Base-by-base conservation (phyloP, 305 asterid species). In the Fraxinus nigra region DNA sequence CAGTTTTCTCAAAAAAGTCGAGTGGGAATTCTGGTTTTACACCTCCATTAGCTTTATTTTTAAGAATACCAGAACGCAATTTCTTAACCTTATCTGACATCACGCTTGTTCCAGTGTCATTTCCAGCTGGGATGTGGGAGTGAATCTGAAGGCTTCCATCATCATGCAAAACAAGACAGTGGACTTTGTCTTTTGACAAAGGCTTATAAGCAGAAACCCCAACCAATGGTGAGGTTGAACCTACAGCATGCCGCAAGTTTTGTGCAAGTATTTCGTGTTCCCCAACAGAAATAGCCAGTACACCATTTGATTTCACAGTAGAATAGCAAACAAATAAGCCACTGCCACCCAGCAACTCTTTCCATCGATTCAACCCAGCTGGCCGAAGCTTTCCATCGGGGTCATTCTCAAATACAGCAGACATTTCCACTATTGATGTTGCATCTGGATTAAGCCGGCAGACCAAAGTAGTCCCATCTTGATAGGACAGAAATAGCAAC, bases 131-230 rank as follows among this genome's bases (percentile, higher is more conserved):
- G 74, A 92, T 84, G 77, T 97, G 98, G 0, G 97, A 92, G 88
- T 93, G 93, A 77, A 95, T 97, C 90, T 97, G 99, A 80, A 97
- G 99, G 88, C 99, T 97, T 85, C 99, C 99, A 90, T 97, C 99
- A 78, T 97, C 99, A 90, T 95, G 98, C 88, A 97, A 87, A 87
- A 92, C 90, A 87, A 97, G 97, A 87, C 98, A 92, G 87, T 97
- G 97, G 82, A 93, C 87, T 92, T 97, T 97, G 86, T 97, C 99
- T 89, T 97, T 97, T 79, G 99, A 93, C 88, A 97, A 86, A 85
- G 98, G 98, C 90, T 92, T 97, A 87, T 97, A 93, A 70, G 98
- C 97, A 77, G 98, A 90, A 75, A 97, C 89, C 84, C 99, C 99
- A 85, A 97, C 99, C 92, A 93, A 89, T 72, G 97, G 89, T 74